A percentile compares a stretch with the other conserved stretches of the same genome.
phyloP scores from a whole-genome alignment of 345 rosid species.

The Eucalyptus marginata region DNA sequence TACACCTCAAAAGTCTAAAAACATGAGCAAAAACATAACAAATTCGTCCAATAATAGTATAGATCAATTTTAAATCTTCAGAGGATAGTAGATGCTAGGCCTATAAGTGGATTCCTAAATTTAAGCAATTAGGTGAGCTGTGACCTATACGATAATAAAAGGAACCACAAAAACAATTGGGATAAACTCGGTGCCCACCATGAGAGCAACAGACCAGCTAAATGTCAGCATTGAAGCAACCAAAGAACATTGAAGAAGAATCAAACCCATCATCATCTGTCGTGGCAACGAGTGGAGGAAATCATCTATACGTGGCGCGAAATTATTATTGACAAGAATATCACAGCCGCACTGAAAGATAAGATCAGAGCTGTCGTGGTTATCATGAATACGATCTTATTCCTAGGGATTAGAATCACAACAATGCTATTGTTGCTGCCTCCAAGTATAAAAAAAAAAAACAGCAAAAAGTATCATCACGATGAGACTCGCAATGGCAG shows the following conservation, averaged over 20 bases:
- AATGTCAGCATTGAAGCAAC: fast-evolving
- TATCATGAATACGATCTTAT: too few relatives aligned
- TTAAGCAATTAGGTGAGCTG: fast-evolving
- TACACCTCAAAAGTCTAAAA: not conserved
- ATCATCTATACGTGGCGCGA: too few relatives aligned
- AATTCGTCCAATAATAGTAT: fast-evolving
- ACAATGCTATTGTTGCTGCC: too few relatives aligned
- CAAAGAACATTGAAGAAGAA: not conserved
- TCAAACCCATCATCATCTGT: fast-evolving
- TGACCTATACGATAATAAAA: not conserved
- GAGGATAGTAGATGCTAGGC: fast-evolving
- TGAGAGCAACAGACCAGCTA: fast-evolving
- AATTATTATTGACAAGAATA: fast-evolving
- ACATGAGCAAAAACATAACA: not conserved
- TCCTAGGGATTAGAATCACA: too few relatives aligned
- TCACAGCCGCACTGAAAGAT: fast-evolving
- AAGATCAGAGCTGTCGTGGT: too few relatives aligned
- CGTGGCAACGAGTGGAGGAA: not conserved
- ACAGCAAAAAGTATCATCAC: not conserved
- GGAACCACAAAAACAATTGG: fast-evolving
- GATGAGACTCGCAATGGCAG: fast-evolving
- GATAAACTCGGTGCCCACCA: fast-evolving
- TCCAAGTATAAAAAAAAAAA: fast-evolving
- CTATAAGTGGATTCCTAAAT: not conserved
- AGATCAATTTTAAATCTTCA: not conserved